Evolutionary conservation across 257 asterid genomes (phyloP).

Genomic region (Solanum commersonii): DNA sequence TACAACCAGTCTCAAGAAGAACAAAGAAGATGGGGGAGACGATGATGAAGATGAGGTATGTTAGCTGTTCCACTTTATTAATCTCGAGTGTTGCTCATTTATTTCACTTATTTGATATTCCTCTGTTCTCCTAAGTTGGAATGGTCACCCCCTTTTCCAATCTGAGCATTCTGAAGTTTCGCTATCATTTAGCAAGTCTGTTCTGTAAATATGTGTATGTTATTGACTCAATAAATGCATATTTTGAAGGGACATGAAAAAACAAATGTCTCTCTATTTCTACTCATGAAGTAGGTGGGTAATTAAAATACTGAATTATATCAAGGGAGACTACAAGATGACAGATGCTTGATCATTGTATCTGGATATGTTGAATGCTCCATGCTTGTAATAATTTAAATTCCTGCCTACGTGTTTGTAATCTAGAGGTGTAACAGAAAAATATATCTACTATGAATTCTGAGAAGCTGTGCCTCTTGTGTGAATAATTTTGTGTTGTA

Average conservation of each 20-base stretch:
- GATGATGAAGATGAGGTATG: conserved; percentile 60
- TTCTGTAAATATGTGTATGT: not conserved
- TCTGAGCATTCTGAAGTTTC: not conserved
- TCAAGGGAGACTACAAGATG: not conserved
- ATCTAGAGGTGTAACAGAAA: not conserved
- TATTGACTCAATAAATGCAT: not conserved
- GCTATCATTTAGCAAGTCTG: not conserved
- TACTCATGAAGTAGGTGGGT: not conserved
- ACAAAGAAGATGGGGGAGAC: conserved; percentile 70
- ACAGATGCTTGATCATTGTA: not conserved
- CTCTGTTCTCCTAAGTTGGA: not conserved
- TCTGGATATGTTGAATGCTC: not conserved
- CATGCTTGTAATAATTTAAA: not conserved
- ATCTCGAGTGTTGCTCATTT: not conserved
- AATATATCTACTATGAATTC: not conserved
- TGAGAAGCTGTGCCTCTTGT: not conserved
- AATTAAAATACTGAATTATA: not conserved
- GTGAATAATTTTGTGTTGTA: not conserved
- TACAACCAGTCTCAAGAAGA: conserved; percentile 78
- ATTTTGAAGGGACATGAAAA: not conserved
- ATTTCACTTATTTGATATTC: not conserved
- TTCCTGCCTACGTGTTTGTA: not conserved
- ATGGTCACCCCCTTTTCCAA: not conserved
- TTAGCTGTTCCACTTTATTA: not conserved
- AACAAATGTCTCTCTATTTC: not conserved